Evolutionary conservation across 179 eudicot genomes (phyloP), one percentile per base, ranked within the genome.

Genomic region (Silene vulgaris): DNA sequence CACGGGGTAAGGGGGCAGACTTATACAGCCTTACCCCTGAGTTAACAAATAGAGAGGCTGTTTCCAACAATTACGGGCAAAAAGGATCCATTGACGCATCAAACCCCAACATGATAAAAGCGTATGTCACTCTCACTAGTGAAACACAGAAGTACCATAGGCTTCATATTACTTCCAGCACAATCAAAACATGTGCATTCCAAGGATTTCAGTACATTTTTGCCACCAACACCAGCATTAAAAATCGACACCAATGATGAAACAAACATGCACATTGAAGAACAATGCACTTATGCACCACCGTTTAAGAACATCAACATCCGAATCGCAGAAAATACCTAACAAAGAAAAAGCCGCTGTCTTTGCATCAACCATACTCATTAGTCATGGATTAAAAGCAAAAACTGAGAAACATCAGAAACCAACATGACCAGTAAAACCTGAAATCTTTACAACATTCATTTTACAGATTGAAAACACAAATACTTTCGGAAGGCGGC

Each of bases 351-450:
- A 52, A 71, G 21, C 6, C 40, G 3, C 3, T 60, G 52, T 13
- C 35, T 14, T 71, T 52, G 63, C 21, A 50, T n/a, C n/a, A 71
- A 52, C 21, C 62, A 43, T 69, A 43, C 57, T 69, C 73, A 71
- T 17, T 52, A 40, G 48, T 40, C 48, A 0, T 14, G 59, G 59
- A 52, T 52, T 13, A 3, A 52, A 52, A 48, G 21, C 71, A 29
- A 2, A 2, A 66, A 66, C 17, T n/a, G 30, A 3, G 43, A 17
- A 45, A 21, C n/a, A 45, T 5, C 50, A 2, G n/a, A 37, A 4
- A 8, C 4, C 68, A 29, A 28, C 26, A 28, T 13, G 2, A 12
- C 9, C n/a, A 50, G 35, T 32, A 32, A 32, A 32, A 23, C 26
- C 26, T 23, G 26, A 23, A 23, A 23, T 23, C 26, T 9, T 50